Evolutionary conservation across 1,139 yeast genomes (phyloP), one percentile per base, ranked within the genome.

Genomic region (Yamadazyma kanchanaburiensis): DNA sequence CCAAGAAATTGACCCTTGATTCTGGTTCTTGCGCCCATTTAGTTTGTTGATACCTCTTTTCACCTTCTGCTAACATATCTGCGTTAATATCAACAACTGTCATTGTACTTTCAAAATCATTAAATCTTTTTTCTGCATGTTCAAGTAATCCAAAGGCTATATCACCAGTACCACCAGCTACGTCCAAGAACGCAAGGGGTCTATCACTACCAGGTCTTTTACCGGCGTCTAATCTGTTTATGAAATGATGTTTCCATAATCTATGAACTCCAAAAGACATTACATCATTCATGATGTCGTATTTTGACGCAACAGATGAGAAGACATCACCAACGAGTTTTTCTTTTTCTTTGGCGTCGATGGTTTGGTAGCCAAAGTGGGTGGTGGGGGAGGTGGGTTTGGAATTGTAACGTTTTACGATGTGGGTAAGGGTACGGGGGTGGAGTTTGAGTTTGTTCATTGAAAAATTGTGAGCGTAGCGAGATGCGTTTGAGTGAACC

Each of bases 101-200:
- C 91, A 91, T 94, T 17, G 80, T 76, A 21, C 89, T 78, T 40
- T 70, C 66, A 28, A 63, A 70, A 60, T 91, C 99, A 31, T 84
- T 81, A 54, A 78, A 87, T 42, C 79, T 77, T 28, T 70, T 61
- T 42, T 84, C 80, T 8, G 97, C 97, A 54, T 91, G 95, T 48
- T 89, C 96, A 41, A 91, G 66, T 39, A 94, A 72, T 5, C 98
- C 94, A 61, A 88, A 88, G 1, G 98, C 98, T 59, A 91, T 89
- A 54, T 91, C 99, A 27, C 98, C 99, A 11, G 97, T 88, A 19
- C 99, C 99, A 35, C 98, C 99, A 22, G 98, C 99, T 33, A 94
- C 97, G 59, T 91, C 99, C 40, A 91, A 70, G 50, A 91, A 89
- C 40, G 80, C 77, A 51, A 91, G 67, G 2, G 96, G 96, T 43